Evolutionary conservation across 371 early-diverging fungal species (phyloP), one percentile per base, ranked within the genome.

Genomic region (Mucor plumbeus): DNA sequence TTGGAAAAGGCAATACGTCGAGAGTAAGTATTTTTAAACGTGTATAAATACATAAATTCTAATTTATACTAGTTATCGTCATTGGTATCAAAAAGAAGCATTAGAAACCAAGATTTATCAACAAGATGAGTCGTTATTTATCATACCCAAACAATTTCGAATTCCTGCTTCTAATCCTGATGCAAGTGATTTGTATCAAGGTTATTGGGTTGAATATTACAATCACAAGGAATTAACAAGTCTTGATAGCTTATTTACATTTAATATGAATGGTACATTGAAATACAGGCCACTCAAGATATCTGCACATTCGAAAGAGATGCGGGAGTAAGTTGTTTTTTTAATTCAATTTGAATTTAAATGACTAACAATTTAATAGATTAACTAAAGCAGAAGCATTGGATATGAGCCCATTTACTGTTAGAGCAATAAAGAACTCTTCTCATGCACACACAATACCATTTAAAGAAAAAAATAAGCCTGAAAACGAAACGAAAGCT

Each of bases 151-250:
- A 9, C 64, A 64, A 26, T 69, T 76, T n/a, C 75, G 66, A 7
- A 59, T 60, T 53, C 71, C 79, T 35, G 74, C 76, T 7, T 39
- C 36, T 0, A 54, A 77, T 38, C 79, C 75, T 7, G 74, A 82
- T 55, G 77, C 76, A 35, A 67, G 76, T 38, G 80, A 84, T 67
- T 74, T 72, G 0, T 78, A 59, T 72, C 77, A 72, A 66, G 87
- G 85, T 14, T 91, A 91, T 63, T 94, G 92, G 92, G 81, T 83
- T 3, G 94, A 94, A 65, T 92, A 92, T 69, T 94, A 94, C 73
- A 80, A 86, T 13, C 93, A 93, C 13, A 78, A 84, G 31, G 74
- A 85, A 41, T 87, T 91, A 57, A 94, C 95, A 0, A 87, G 91
- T 0, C 85, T 96, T 26, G 88, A 88, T 39, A 69, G 78, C 13